Evolutionary conservation across 2,329 filamentous ascomycete species (phyloP).

Genomic region (Talaromyces sp.): DNA sequence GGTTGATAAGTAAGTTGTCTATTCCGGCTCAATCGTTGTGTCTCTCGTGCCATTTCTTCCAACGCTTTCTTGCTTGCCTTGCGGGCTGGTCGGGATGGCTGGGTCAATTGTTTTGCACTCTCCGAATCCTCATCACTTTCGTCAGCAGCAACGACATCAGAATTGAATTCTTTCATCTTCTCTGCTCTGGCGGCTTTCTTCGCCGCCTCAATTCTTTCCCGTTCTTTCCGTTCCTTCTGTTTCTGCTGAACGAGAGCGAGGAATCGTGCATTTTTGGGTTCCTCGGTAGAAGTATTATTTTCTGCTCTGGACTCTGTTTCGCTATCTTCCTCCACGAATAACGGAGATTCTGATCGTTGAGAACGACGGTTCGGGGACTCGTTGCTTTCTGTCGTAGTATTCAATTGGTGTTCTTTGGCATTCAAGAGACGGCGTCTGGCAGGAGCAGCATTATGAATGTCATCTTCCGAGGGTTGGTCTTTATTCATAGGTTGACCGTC

Average conservation of each 20-base stretch:
- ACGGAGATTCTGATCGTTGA: slow-evolving; percentile 31
- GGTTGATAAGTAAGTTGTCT: slow-evolving; percentile 89
- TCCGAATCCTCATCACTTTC: slow-evolving; percentile 57
- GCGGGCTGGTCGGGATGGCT: slow-evolving; percentile 61
- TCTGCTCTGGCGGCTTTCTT: slow-evolving; percentile 34
- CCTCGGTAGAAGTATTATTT: slow-evolving; percentile 30
- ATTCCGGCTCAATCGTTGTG: slow-evolving; percentile 80
- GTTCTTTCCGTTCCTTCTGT: slow-evolving; percentile 62
- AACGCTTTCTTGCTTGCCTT: slow-evolving; percentile 93
- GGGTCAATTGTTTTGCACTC: slow-evolving; percentile 62
- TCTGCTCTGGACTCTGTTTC: slow-evolving; percentile 23
- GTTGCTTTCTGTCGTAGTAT: slow-evolving; percentile 24
- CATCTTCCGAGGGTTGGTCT: slow-evolving; percentile 33
- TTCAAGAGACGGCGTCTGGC: slow-evolving; percentile 26
- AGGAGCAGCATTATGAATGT: slow-evolving; percentile 27
- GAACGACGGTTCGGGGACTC: slow-evolving; percentile 21
- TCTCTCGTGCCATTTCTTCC: slow-evolving; percentile 92
- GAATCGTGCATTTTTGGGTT: slow-evolving; percentile 51
- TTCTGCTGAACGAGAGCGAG: slow-evolving; percentile 69
- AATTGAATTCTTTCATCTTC: slow-evolving; percentile 30
- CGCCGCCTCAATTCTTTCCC: slow-evolving; percentile 52
- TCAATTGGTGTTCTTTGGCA: slow-evolving; percentile 21
- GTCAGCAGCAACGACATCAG: slow-evolving; percentile 44
- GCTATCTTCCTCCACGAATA: slow-evolving; percentile 37
- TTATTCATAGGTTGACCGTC: slow-evolving; percentile 28